Evolutionary conservation across 345 rosid genomes (phyloP).

Genomic region (Citrus inodora): DNA sequence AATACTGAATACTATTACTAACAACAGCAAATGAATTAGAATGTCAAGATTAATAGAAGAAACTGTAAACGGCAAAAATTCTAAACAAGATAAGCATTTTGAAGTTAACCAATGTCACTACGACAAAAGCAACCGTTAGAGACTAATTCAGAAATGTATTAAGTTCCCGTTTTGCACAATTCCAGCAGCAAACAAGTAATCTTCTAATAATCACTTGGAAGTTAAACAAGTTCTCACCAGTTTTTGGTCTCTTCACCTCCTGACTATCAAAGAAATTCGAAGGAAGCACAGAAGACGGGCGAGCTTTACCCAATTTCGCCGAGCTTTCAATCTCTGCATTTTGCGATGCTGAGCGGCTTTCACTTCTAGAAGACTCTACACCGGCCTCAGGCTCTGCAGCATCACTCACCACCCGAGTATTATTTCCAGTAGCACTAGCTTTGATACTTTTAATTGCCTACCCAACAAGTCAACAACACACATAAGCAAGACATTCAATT

Average conservation of each 20-base stretch:
- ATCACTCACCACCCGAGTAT: not conserved
- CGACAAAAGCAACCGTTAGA: not conserved
- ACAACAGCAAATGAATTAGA: no score
- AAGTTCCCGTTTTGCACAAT: no score
- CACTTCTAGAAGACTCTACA: constrained; percentile 12
- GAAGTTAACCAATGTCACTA: not conserved
- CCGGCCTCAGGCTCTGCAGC: constrained; percentile 13
- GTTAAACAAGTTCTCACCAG: constrained; percentile 22
- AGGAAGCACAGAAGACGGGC: constrained; percentile 42
- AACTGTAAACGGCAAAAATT: no score
- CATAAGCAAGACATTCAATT: no score
- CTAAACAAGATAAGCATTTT: no score
- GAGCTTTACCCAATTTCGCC: constrained; percentile 17
- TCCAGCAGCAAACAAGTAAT: no score
- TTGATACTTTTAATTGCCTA: constrained; percentile 46
- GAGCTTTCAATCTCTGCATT: constrained; percentile 19
- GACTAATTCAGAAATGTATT: no score
- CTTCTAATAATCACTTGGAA: no score
- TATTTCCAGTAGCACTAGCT: constrained; percentile 39
- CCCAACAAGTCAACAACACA: not conserved
- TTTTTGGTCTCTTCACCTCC: constrained; percentile 23
- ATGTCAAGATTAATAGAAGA: no score
- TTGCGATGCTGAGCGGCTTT: constrained; percentile 9
- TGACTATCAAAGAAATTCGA: constrained; percentile 43
- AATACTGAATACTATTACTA: not conserved